phyloP scores from a whole-genome alignment of 345 rosid species.

The Xanthoceras sorbifolium region DNA sequence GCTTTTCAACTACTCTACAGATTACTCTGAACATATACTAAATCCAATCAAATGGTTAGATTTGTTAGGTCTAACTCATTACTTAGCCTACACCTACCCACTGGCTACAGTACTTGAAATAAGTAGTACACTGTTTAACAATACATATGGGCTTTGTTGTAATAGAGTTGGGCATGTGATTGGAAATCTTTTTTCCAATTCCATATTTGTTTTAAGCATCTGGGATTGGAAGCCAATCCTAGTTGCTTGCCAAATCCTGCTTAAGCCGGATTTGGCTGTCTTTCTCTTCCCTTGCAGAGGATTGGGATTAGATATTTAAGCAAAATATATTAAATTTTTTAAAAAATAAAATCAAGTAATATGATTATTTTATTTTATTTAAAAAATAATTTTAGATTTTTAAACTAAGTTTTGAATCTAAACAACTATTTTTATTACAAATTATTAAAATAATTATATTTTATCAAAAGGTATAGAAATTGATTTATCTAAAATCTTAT shows the following conservation, averaged over 20 bases:
- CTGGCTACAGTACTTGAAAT: constrained; percentile 9
- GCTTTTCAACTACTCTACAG: not conserved
- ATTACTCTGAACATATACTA: not conserved
- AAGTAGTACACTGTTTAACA: constrained; percentile 2
- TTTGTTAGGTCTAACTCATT: not conserved
- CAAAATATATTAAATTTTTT: not conserved
- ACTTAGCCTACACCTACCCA: not conserved
- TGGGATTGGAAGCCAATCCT: not conserved
- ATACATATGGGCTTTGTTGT: not conserved
- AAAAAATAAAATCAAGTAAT: too few species aligned
- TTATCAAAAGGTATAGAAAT: not conserved
- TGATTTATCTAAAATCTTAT: not conserved
- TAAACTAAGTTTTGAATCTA: too few species aligned
- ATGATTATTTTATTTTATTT: too few species aligned
- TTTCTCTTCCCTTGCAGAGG: not conserved
- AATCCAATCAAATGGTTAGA: not conserved
- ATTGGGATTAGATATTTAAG: not conserved
- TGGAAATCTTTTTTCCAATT: not conserved
- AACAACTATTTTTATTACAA: too few species aligned
- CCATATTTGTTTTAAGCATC: not conserved
- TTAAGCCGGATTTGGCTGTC: not conserved
- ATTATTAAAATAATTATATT: too few species aligned
- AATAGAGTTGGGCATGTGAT: not conserved
- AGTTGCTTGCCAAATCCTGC: not conserved
- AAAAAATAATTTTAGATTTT: too few species aligned